Base-by-base conservation (phyloP, 352 stramenopile genomes). In the Pythium vanterpoolii region DNA sequence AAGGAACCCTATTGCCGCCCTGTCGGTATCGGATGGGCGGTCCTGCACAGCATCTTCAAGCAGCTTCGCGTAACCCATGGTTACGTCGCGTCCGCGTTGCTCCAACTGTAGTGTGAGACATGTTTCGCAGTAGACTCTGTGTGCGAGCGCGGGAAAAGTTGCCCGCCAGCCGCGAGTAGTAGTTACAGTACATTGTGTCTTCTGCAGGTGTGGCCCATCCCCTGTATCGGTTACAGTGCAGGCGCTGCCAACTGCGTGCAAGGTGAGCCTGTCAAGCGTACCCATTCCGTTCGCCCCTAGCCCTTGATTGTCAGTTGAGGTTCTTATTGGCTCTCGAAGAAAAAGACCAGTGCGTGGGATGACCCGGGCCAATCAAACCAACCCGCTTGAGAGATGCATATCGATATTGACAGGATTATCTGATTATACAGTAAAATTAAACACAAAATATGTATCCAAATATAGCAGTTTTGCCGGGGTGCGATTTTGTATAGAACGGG, bases 241-340 rank as follows among this genome's bases (percentile, higher is more conserved):
- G n/a, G n/a, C n/a, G n/a, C n/a, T n/a, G n/a, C n/a, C n/a, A n/a
- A n/a, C n/a, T n/a, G n/a, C n/a, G n/a, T n/a, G n/a, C n/a, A n/a
- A n/a, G n/a, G n/a, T n/a, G n/a, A n/a, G 31, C 16, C 31, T 38
- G 31, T 38, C 16, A 6, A 52, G 27, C 27, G 45, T 24, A 52
- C 13, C 45, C 45, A 52, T 52, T 52, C 2, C 8, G 3, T 4
- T 14, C 13, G 40, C 28, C 26, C 45, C 45, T 40, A 52, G 7
- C 45, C 45, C 45, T 52, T 36, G 24, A 50, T 50, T 13, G 24
- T n/a, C 26, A 33, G 19, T 50, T 33, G 45, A 28, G 45, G 45
- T 36, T 38, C 28, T 52, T 28, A 40, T 40, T 52, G 27, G 45
- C 45, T 39, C 45, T 38, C 45, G 28, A 40, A 38, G 28, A 52